Conservation (phyloP, 2,329 filamentous ascomycete species). For the Geosmithia flava region DNA sequence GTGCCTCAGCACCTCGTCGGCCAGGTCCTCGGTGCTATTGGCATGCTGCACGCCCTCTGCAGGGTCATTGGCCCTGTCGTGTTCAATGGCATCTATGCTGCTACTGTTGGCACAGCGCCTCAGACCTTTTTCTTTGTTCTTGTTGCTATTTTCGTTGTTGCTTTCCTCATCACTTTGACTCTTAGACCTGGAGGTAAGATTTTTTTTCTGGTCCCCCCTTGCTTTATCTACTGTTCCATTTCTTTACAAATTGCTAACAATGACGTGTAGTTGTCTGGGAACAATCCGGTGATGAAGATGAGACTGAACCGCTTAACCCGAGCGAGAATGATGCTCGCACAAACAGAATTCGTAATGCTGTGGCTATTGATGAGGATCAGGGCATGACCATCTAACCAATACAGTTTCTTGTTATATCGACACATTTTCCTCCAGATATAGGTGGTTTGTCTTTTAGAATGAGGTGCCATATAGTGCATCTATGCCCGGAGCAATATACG, state of each 20-base stretch:
- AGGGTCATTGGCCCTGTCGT: constrained; percentile 68
- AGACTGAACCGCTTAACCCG: constrained; percentile 10
- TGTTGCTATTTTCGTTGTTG: constrained; percentile 50
- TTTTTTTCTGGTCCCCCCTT: not conserved
- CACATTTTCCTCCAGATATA: too few relatives aligned
- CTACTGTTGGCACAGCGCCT: constrained; percentile 65
- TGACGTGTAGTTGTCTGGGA: constrained; percentile 18
- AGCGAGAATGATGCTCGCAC: not conserved
- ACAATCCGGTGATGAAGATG: constrained; percentile 10
- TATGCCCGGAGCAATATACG: too few relatives aligned
- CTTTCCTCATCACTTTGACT: constrained; percentile 55
- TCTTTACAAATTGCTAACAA: constrained; percentile 7
- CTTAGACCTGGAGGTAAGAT: constrained; percentile 63
- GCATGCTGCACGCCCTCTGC: constrained; percentile 71
- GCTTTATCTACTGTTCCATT: too few relatives aligned
- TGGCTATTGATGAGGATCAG: constrained; percentile 1
- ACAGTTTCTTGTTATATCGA: not conserved
- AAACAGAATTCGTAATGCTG: not conserved
- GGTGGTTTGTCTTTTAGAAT: too few relatives aligned
- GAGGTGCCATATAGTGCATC: too few relatives aligned
- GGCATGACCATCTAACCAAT: not conserved
- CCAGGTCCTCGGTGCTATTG: constrained; percentile 77
- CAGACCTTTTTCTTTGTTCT: constrained; percentile 77
- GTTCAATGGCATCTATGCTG: constrained; percentile 78
- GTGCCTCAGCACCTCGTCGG: constrained; percentile 73